phyloP scores from a whole-genome alignment of 2,329 filamentous ascomycete species.

The Calonectria pseudoturangicola region DNA sequence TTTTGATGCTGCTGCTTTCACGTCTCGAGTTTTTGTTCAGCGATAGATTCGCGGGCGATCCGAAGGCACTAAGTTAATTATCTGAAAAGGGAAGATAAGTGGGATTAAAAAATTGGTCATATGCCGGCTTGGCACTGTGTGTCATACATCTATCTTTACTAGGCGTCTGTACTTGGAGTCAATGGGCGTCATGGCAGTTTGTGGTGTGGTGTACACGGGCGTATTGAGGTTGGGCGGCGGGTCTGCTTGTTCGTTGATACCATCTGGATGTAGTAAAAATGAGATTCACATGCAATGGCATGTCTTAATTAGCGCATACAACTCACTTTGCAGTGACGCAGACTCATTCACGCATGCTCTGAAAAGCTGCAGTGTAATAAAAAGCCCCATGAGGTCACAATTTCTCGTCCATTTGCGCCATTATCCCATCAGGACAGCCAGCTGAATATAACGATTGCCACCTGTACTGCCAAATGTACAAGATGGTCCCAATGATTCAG shows the following conservation, averaged over 20 bases:
- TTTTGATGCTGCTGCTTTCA: neutral
- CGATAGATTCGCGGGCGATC: neutral
- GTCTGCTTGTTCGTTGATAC: neutral
- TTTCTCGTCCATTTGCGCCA: neutral
- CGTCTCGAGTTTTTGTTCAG: neutral
- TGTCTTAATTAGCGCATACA: neutral
- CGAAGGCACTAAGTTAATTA: neutral
- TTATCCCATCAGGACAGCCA: neutral
- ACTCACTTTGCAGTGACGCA: too few species aligned
- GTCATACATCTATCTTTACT: neutral
- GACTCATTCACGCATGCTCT: too few species aligned
- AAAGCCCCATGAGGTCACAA: neutral
- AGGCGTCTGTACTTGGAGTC: neutral
- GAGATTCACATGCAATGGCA: neutral
- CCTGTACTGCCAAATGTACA: neutral
- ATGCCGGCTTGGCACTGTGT: neutral
- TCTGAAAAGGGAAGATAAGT: neutral
- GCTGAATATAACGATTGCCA: neutral
- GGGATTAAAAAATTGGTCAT: too few species aligned
- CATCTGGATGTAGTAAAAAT: neutral
- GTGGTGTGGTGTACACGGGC: neutral
- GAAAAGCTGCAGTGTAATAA: too few species aligned
- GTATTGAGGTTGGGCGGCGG: neutral
- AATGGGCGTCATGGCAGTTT: neutral
- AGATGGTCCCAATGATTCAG: neutral